Base-by-base conservation (phyloP, 2,329 filamentous ascomycete genomes). In the Gliomastix tumulicola region DNA sequence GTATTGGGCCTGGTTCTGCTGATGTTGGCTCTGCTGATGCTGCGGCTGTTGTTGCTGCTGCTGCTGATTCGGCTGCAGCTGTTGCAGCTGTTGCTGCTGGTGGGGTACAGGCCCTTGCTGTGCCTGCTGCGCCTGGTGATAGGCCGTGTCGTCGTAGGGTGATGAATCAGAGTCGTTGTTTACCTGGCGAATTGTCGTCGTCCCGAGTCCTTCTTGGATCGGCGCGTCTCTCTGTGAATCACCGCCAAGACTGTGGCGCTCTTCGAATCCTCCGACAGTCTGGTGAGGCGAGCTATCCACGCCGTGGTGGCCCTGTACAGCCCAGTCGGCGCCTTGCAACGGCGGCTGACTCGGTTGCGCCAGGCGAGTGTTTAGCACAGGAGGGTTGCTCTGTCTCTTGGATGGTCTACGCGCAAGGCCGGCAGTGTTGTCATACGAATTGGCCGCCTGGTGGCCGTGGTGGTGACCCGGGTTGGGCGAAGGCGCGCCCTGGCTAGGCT, bases 321-420 rank as follows among this genome's bases (percentile, higher is more conserved):
- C n/a, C 41, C 46, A 52, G 25, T 49, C 43, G 21, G 41, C 43
- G 21, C 43, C 39, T 17, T 43, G 27, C n/a, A 40, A 25, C 34
- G 40, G 34, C 38, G 44, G 45, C 32, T 43, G 41, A 34, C 39
- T 38, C 23, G 41, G 35, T 22, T 46, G 44, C 37, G 37, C 30
- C 46, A 44, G 40, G 32, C 35, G 44, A 20, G 41, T 44, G 40
- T 42, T 47, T 35, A 42, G 43, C 20, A 34, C 50, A 41, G 40
- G 62, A 54, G 44, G 46, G 47, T 69, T 65, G 66, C 71, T 72
- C 53, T 71, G 59, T 49, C 74, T 66, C 61, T 76, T 79, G 31
- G 77, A 81, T 21, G 69, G 65, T 46, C 72, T 65, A 44, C 74
- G 74, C 45, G 57, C 63, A 33, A 78, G 56, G 35, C 66, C 66